These are phyloP conservation scores for Lactifluus pinguis DNA, from an alignment of 768 basidiomycete species.

Conservation along the genomic window DNA sequence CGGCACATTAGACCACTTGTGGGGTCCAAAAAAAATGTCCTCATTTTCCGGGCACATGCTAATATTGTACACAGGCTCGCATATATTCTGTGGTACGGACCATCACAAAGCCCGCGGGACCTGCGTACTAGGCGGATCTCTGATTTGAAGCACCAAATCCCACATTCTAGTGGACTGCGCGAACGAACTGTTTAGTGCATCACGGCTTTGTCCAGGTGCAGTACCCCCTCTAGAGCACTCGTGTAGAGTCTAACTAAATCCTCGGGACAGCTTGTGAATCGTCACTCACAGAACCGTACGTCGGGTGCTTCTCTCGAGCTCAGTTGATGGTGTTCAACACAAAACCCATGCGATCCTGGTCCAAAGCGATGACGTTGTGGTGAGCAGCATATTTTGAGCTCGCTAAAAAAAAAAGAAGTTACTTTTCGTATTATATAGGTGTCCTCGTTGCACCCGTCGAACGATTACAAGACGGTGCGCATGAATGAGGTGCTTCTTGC, in stretches of 20 bases:
- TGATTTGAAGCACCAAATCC: background rate
- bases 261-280: slow-evolving; percentile 66
- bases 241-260: slow-evolving; percentile 1
- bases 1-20: slow-evolving; percentile 45
- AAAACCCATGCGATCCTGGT: background rate
- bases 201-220: slow-evolving; percentile 70
- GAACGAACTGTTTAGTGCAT: slow-evolving; percentile 69
- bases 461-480: slow-evolving; percentile 82
- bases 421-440: slow-evolving; percentile 35
- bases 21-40: slow-evolving; percentile 18
- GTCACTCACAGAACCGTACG: slow-evolving; percentile 67
- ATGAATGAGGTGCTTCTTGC: slow-evolving; percentile 19
- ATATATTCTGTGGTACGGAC: slow-evolving; percentile 68
- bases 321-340: background rate
- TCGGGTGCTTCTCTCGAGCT: slow-evolving; percentile 1
- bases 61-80: slow-evolving; percentile 47
- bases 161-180: slow-evolving; percentile 62
- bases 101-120: background rate
- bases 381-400: slow-evolving; percentile 11
- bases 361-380: slow-evolving; percentile 27
- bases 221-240: background rate
- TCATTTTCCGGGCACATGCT: background rate
- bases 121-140: background rate
- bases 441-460: slow-evolving; percentile 75
- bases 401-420: background rate